These are phyloP conservation scores for Immersiporthe knoxdaviesiana DNA, from an alignment of 2,329 filamentous ascomycete genomes.

Conservation along the genomic window DNA sequence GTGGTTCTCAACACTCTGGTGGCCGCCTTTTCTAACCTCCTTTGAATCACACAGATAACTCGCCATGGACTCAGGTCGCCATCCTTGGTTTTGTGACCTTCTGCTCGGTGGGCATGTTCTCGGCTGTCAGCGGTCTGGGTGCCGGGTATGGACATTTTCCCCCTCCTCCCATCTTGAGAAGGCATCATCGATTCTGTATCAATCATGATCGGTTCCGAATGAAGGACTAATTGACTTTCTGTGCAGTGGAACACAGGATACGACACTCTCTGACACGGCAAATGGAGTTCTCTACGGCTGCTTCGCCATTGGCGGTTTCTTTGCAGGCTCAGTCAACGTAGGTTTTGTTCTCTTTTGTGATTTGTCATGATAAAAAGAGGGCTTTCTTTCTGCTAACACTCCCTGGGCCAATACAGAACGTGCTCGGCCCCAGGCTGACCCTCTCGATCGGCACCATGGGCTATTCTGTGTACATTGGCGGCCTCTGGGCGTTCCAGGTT, in stretches of 20 bases:
- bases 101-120: constrained; percentile 34
- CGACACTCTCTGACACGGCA: constrained; percentile 29
- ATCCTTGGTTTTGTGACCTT: constrained; percentile 34
- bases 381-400: neutral
- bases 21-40: neutral
- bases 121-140: constrained; percentile 30
- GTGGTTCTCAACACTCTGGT: too few relatives aligned
- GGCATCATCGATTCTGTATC: neutral
- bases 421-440: constrained; percentile 31
- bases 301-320: constrained; percentile 27
- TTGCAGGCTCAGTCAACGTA: constrained; percentile 32
- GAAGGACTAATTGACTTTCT: too few relatives aligned
- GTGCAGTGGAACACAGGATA: constrained; percentile 30
- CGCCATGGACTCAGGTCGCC: constrained; percentile 33
- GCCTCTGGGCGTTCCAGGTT: constrained; percentile 31
- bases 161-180: neutral
- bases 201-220: too few relatives aligned
- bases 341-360: neutral
- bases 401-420: constrained; percentile 25
- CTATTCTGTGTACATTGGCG: constrained; percentile 31
- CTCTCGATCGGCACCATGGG: constrained; percentile 31
- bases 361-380: neutral
- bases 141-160: constrained; percentile 19
- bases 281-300: constrained; percentile 34
- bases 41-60: constrained; percentile 27